Base-by-base conservation (phyloP, 202 grass and related monocot species). In the Hordeum pubiflorum region DNA sequence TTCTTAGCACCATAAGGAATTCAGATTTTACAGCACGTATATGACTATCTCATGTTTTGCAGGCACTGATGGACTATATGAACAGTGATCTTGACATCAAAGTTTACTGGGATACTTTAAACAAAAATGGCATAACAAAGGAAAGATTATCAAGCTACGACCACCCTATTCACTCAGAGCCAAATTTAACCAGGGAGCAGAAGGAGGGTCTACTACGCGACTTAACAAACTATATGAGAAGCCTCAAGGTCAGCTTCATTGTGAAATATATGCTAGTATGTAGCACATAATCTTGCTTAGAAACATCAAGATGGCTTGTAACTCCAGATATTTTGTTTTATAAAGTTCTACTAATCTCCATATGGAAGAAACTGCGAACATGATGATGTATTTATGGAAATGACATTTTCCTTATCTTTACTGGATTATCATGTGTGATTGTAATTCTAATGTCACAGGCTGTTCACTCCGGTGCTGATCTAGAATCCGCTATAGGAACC, bases 401-500 rank as follows among this genome's bases (percentile, higher is more conserved):
- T 62, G 5, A 0, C 48, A 79, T 59, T 86, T 75, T 76, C 50
- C 12, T 88, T 8, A 72, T 80, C 4, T 60, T 81, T 55, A 74
- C n/a, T 44, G 1, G 22, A 69, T 21, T 13, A 9, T 27, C 80
- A 48, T 70, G 44, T 65, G 9, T 63, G 82, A 69, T 43, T 86
- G 12, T 82, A 62, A 33, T 40, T 57, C 66, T 9, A 68, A 71
- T 79, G 54, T 69, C 71, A 34, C 78, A 94, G 94, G 95, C 96
- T 82, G 96, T 98, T 81, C 96, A 98, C 84, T 98, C 92, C 4
- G 96, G 96, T 89, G 96, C 96, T 77, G 96, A 98, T 90, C 88
- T 98, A 55, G 96, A 98, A 74, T 95, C 96, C 58, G 90, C 96
- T 63, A 88, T 98, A 87, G 89, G 85, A 89, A 88, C 90, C 58